Conservation (phyloP, 768 basidiomycete genomes). For the Xanthoconium stramineum region DNA sequence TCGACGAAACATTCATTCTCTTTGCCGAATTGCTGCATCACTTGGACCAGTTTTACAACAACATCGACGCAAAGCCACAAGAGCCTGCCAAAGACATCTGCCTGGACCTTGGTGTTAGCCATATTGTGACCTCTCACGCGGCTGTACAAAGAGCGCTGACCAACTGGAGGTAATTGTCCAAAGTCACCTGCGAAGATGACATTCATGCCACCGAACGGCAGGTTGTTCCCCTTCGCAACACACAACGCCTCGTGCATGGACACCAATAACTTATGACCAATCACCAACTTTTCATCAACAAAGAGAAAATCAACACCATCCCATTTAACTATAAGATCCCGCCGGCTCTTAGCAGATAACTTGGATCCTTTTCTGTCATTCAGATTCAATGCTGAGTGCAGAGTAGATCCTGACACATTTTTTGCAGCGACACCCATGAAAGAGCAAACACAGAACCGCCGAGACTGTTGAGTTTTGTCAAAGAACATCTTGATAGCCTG, state of each 20-base stretch:
- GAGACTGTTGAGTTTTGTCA: too few relatives aligned
- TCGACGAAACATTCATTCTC: neutral
- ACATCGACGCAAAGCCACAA: neutral
- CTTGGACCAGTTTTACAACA: neutral
- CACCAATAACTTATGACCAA: neutral
- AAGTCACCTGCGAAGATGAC: neutral
- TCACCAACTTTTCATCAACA: neutral
- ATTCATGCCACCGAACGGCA: too few relatives aligned
- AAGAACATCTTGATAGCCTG: too few relatives aligned
- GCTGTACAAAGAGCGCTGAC: too few relatives aligned
- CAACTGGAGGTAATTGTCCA: neutral
- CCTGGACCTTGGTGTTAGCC: neutral
- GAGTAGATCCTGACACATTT: too few relatives aligned
- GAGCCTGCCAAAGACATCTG: neutral
- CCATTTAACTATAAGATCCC: neutral
- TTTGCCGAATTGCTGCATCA: neutral
- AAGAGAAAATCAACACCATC: neutral
- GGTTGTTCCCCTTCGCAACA: neutral
- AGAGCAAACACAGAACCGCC: too few relatives aligned
- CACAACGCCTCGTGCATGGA: neutral
- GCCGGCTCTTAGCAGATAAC: neutral
- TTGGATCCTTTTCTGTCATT: neutral
- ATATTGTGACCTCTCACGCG: neutral
- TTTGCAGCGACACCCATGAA: too few relatives aligned
- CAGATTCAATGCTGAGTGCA: too few relatives aligned